phyloP scores from a whole-genome alignment of 169 alveolate genomes.

The Plasmodium yoelii region DNA sequence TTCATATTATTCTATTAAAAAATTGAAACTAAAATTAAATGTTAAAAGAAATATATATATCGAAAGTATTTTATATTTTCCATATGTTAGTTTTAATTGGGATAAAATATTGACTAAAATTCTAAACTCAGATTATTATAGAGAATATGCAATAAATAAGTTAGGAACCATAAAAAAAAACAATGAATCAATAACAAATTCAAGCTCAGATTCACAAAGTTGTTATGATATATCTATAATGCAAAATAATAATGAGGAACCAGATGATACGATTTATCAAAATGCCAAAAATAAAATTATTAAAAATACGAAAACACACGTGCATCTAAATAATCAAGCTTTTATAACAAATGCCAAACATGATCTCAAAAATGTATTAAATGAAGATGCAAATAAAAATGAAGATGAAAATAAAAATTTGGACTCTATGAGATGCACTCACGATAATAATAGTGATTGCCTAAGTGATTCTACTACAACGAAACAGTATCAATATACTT shows the following conservation, averaged over 20 bases:
- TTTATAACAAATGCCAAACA: no score
- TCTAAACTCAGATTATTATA: slow-evolving; percentile 21
- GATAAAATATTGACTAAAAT: slow-evolving; percentile 4
- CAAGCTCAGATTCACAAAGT: no score
- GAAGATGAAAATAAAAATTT: not conserved
- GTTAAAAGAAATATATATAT: slow-evolving; percentile 34
- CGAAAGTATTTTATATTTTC: slow-evolving; percentile 41
- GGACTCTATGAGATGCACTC: not conserved
- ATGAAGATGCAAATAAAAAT: not conserved
- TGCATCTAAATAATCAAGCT: not conserved
- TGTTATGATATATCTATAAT: not conserved
- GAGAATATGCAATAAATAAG: not conserved
- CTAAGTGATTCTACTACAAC: not conserved
- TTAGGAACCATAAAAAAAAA: not conserved
- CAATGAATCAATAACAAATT: not conserved
- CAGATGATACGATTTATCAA: not conserved
- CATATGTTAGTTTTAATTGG: slow-evolving; percentile 48
- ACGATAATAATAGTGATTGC: not conserved
- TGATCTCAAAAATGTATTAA: not conserved
- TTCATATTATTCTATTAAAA: slow-evolving; percentile 30
- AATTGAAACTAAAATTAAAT: slow-evolving; percentile 30
- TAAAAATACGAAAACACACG: no score
- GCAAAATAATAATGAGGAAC: not conserved
- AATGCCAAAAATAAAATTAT: not conserved
- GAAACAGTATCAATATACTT: not conserved